Evolutionary conservation across 495 filamentous ascomycete genomes (phyloP).

Genomic region (Penicillium daleae): DNA sequence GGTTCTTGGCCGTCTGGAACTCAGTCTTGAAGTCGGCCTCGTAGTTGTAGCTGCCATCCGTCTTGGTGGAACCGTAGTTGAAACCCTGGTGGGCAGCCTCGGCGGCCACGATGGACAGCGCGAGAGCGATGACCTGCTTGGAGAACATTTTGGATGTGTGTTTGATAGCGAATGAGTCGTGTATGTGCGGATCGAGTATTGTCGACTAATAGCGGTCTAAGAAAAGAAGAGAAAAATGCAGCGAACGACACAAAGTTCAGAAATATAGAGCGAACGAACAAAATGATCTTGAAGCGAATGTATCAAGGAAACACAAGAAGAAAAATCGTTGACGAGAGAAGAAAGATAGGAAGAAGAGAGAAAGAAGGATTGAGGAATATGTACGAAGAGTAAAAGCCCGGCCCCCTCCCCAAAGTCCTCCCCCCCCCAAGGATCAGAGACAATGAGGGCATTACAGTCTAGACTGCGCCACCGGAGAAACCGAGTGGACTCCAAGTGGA

Average conservation of each 20-base stretch:
- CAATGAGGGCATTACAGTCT: constrained; percentile 14
- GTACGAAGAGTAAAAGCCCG: constrained; percentile 13
- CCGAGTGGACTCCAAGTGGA: constrained; percentile 20
- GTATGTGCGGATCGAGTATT: constrained; percentile 4
- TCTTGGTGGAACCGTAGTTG: constrained; percentile 75
- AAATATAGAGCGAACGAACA: constrained; percentile 19
- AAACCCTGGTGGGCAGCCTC: constrained; percentile 69
- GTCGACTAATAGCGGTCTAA: not conserved
- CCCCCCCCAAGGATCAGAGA: not conserved
- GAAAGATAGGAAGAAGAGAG: not conserved
- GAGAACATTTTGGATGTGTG: constrained; percentile 36
- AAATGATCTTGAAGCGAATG: constrained; percentile 11
- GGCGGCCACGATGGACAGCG: constrained; percentile 47
- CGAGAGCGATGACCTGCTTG: constrained; percentile 46
- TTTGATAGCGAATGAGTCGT: constrained; percentile 9
- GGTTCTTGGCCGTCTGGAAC: constrained; percentile 70
- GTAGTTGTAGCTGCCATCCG: constrained; percentile 61
- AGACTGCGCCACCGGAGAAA: constrained; percentile 25
- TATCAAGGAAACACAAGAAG: constrained; percentile 14
- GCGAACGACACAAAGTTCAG: constrained; percentile 9
- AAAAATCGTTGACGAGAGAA: constrained; percentile 15
- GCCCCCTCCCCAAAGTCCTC: too few relatives aligned
- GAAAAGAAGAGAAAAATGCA: constrained; percentile 3
- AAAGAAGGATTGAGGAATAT: constrained; percentile 10
- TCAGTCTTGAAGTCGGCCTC: constrained; percentile 70